Conservation (phyloP, 2,329 filamentous ascomycete genomes). For the Arthrobotrys pseudoclavata region DNA sequence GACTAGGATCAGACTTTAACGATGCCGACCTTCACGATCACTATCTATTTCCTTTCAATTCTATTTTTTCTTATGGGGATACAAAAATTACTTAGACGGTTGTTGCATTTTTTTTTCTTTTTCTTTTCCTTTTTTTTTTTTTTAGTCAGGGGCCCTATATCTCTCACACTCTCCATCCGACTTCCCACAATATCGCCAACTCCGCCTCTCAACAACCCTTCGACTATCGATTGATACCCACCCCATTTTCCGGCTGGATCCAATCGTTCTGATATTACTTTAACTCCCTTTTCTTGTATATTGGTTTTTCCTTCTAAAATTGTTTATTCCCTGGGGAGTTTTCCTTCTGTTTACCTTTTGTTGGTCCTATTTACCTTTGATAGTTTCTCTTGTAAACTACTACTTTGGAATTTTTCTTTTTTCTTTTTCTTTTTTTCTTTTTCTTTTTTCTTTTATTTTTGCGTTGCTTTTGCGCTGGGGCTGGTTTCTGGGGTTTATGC, state of each 20-base stretch:
- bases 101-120: constrained; percentile 50
- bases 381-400: constrained; percentile 30
- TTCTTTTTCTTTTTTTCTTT: too few relatives aligned
- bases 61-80: constrained; percentile 41
- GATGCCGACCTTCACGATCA: constrained; percentile 48
- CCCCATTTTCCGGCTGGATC: constrained; percentile 49
- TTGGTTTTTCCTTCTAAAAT: constrained; percentile 37
- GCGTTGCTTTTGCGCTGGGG: constrained; percentile 5
- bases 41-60: constrained; percentile 40
- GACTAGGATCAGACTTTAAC: constrained; percentile 35
- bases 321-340: constrained; percentile 39
- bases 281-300: constrained; percentile 57
- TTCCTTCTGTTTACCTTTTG: constrained; percentile 14
- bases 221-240: constrained; percentile 33
- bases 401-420: not conserved
- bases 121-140: constrained; percentile 10
- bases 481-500: constrained; percentile 27
- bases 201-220: not conserved
- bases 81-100: constrained; percentile 60
- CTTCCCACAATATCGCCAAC: constrained; percentile 4
- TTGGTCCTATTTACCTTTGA: not conserved
- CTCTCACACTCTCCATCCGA: not conserved
- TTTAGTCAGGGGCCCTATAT: constrained; percentile 3
- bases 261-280: constrained; percentile 49
- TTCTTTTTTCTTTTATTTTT: constrained; percentile 3